Conservation (phyloP, 768 basidiomycete species). For the Mycena sanguinolenta region DNA sequence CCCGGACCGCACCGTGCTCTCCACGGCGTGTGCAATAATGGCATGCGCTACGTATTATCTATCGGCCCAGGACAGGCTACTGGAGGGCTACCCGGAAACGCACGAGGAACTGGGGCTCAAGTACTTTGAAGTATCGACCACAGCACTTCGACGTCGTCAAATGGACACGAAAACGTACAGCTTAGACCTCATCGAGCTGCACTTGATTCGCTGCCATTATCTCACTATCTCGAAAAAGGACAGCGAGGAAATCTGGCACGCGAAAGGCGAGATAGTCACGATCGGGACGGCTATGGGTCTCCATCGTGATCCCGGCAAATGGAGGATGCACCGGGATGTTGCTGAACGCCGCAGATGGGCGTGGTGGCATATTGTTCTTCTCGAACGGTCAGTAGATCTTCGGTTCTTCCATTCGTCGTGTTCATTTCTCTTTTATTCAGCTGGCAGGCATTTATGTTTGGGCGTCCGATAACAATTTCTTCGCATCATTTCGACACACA, state of each 20-base stretch:
- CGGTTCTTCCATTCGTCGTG: constrained; percentile 22
- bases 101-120: constrained; percentile 73
- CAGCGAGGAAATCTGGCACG: constrained; percentile 85
- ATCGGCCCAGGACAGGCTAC: constrained; percentile 72
- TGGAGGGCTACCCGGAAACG: constrained; percentile 64
- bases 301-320: constrained; percentile 88
- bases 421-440: constrained; percentile 50
- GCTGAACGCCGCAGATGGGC: constrained; percentile 89
- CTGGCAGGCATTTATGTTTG: constrained; percentile 92
- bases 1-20: constrained; percentile 77
- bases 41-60: constrained; percentile 81
- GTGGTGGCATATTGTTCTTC: constrained; percentile 90
- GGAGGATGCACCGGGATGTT: constrained; percentile 75
- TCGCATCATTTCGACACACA: constrained; percentile 89
- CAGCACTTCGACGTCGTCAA: constrained; percentile 72
- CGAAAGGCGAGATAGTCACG: constrained; percentile 79
- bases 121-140: constrained; percentile 78
- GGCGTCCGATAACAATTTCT: constrained; percentile 79
- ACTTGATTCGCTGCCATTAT: constrained; percentile 79
- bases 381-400: constrained; percentile 71
- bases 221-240: constrained; percentile 80
- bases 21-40: constrained; percentile 82
- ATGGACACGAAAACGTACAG: constrained; percentile 72
- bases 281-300: constrained; percentile 87
- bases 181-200: constrained; percentile 82